A percentile compares a stretch with the other conserved stretches of the same genome.
Conservation (phyloP, 164 flowering plant species). For the Piper betle region DNA sequence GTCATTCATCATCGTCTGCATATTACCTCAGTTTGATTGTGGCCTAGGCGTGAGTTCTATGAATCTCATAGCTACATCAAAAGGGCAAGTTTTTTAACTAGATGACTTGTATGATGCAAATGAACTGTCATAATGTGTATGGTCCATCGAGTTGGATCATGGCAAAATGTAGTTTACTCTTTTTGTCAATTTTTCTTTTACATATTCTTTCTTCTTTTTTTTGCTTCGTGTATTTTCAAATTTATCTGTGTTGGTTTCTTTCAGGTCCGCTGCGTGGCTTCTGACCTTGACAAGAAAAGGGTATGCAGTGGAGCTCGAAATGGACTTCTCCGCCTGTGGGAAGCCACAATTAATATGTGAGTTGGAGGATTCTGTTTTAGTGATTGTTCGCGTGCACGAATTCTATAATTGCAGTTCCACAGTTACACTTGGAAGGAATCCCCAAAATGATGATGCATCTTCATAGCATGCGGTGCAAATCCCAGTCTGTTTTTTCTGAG, state of each 20-base stretch:
- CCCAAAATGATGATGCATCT: too few species aligned
- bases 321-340: conserved; percentile 93
- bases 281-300: conserved; percentile 95
- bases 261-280: conserved; percentile 85
- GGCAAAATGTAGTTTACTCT: too few species aligned
- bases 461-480: background rate
- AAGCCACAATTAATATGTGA: conserved; percentile 90
- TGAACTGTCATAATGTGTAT: too few species aligned
- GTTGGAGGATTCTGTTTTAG: too few species aligned
- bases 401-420: background rate
- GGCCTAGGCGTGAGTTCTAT: too few species aligned
- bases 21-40: too few species aligned
- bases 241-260: conserved; percentile 3
- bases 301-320: conserved; percentile 95
- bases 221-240: background rate
- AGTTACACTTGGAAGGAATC: too few species aligned
- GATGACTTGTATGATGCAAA: background rate
- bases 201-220: too few species aligned
- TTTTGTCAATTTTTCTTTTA: too few species aligned
- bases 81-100: background rate
- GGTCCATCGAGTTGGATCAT: too few species aligned
- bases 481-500: background rate
- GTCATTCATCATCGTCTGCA: too few species aligned
- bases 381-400: background rate
- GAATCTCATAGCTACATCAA: too few species aligned